Evolutionary conservation across 2,329 filamentous ascomycete species (phyloP), one percentile per base, ranked within the genome.

Genomic region (Fusarium caatingaense): DNA sequence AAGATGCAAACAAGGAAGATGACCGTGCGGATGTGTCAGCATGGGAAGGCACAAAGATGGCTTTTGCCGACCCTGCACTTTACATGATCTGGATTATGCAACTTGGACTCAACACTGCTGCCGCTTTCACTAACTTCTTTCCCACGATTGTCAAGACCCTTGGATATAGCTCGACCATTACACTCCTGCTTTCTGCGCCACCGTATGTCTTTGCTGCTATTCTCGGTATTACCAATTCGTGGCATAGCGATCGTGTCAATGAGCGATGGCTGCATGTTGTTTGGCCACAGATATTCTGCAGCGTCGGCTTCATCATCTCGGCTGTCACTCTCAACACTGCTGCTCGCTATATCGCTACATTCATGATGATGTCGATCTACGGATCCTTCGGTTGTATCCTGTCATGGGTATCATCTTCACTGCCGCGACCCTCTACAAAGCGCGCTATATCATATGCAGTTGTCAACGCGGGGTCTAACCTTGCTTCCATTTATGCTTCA

Each of bases 51-150:
- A 40, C 50, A 7, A 57, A 46, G 9, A 63, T 63, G 61, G 61
- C 58, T 0, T 57, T 64, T 13, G 41, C 45, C 2, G 61, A 64
- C 11, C 61, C 61, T 8, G 10, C 58, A 0, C 45, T 63, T 1
- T 64, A 63, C 18, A 64, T 64, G 58, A 63, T 64, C 3, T 63
- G 50, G 49, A 64, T 64, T 1, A 64, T 64, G 45, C 61, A 64
- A 23, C 45, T 64, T 6, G 61, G 50, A 5, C 59, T 64, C n/a
- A 64, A 57, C 5, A 64, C 61, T 4, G 61, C 61, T 0, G 59
- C 50, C 2, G 50, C 59, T 13, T 64, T 64, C 6, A 64, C 59
- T 0, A 64, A 64, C 4, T 64, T 64, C 40, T 64, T 64, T 3
- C 61, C 61, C 5, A 64, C 61, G 0, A 63, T 64, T 10, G 59